Conservation (phyloP, 306 rosid genomes). For the apple (Malus domestica) region DNA sequence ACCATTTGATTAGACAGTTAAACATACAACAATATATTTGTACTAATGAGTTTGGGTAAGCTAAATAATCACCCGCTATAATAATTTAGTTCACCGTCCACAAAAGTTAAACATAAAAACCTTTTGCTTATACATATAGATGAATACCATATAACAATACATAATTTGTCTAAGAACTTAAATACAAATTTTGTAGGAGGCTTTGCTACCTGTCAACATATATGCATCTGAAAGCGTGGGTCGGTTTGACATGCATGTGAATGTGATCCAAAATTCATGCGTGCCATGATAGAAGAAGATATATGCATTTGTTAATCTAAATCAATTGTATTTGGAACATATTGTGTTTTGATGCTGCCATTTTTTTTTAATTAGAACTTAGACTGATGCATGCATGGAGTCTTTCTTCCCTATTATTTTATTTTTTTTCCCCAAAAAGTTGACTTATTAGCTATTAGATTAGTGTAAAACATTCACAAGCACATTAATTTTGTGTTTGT, state of each 20-base stretch:
- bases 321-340: conserved; percentile 23
- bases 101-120: neutral
- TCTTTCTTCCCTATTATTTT: neutral
- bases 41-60: neutral
- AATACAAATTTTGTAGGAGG: neutral
- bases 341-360: conserved; percentile 2
- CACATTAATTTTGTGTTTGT: neutral
- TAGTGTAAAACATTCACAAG: neutral
- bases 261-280: conserved; percentile 6
- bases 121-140: too few relatives aligned
- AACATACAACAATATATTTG: too few relatives aligned
- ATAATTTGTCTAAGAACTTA: neutral
- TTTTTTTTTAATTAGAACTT: neutral
- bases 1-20: too few relatives aligned
- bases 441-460: neutral
- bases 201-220: neutral
- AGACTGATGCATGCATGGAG: neutral
- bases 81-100: neutral
- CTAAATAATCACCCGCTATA: too few relatives aligned
- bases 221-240: neutral
- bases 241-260: neutral
- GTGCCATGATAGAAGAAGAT: neutral
- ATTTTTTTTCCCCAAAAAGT: neutral
- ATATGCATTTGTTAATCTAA: neutral
- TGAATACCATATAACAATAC: too few relatives aligned